Conservation (phyloP, 1,139 yeast genomes). For the Pichia sp. region DNA sequence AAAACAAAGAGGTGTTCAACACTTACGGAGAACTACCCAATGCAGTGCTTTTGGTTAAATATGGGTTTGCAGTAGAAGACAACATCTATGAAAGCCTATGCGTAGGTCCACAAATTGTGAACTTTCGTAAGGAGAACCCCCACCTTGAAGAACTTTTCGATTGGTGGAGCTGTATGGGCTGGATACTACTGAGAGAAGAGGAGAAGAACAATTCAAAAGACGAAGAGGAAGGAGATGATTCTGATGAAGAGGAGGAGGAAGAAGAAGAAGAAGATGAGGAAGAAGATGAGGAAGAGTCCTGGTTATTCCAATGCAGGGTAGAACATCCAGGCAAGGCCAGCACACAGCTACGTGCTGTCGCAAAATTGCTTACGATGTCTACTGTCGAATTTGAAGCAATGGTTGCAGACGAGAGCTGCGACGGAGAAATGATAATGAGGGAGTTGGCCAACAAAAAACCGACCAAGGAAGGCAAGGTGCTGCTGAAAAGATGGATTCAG, state of each 20-base stretch:
- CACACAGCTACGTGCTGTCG: slow-evolving; percentile 37
- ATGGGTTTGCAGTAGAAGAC: slow-evolving; percentile 62
- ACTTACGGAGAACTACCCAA: slow-evolving; percentile 74
- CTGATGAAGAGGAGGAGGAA: slow-evolving; percentile 17
- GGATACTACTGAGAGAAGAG: slow-evolving; percentile 14
- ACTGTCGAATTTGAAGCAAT: slow-evolving; percentile 18
- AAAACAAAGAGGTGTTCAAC: slow-evolving; percentile 63
- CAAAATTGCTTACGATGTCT: slow-evolving; percentile 33
- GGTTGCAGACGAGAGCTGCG: slow-evolving; percentile 11
- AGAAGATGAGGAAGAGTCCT: slow-evolving; percentile 27
- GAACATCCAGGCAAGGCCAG: slow-evolving; percentile 38
- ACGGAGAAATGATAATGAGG: slow-evolving; percentile 7
- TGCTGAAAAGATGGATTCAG: slow-evolving; percentile 8
- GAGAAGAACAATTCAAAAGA: slow-evolving; percentile 19
- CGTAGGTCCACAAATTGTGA: slow-evolving; percentile 47
- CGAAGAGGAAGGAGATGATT: slow-evolving; percentile 21
- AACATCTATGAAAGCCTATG: slow-evolving; percentile 58
- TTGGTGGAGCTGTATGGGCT: slow-evolving; percentile 58
- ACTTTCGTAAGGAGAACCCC: slow-evolving; percentile 30
- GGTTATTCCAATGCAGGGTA: slow-evolving; percentile 39
- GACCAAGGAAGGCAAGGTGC: not conserved
- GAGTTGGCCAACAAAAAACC: not conserved
- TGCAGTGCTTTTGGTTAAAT: slow-evolving; percentile 61
- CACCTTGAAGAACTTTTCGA: slow-evolving; percentile 42
- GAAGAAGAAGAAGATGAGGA: slow-evolving; percentile 26